phyloP scores from a whole-genome alignment of 208 protist species.

The Herpetomonas samuelpessoai region DNA sequence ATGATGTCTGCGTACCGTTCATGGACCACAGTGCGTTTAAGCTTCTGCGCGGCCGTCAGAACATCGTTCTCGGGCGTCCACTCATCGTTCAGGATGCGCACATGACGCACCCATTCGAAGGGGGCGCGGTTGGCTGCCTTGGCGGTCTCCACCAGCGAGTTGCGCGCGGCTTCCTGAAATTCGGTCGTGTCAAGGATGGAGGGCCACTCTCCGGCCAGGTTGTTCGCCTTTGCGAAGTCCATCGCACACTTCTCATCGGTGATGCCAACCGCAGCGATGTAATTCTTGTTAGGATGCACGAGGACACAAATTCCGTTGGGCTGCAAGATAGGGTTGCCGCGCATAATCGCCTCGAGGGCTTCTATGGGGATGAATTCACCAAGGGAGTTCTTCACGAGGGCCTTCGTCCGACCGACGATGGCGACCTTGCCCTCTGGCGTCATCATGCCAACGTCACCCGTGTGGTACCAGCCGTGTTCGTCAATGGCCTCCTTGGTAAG shows the following conservation, averaged over 20 bases:
- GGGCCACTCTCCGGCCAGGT: conserved; percentile 17
- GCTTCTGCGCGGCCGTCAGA: conserved; percentile 54
- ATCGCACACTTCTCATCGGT: conserved; percentile 19
- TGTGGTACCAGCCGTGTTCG: conserved; percentile 68
- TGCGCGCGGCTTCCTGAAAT: conserved; percentile 22
- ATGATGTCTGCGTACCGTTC: conserved; percentile 44
- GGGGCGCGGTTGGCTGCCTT: conserved; percentile 32
- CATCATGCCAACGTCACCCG: conserved; percentile 63
- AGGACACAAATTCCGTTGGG: conserved; percentile 51
- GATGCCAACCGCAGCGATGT: conserved; percentile 30
- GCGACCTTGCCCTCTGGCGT: conserved; percentile 27
- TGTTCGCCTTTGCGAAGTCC: conserved; percentile 14
- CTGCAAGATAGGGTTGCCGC: conserved; percentile 22
- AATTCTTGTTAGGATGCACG: conserved; percentile 31
- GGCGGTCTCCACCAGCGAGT: conserved; percentile 28
- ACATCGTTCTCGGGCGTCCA: conserved; percentile 65
- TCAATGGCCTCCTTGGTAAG: conserved; percentile 56
- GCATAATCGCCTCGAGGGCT: conserved; percentile 40
- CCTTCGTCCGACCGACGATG: conserved; percentile 76
- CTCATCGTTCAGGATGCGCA: conserved; percentile 31
- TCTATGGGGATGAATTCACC: conserved; percentile 84
- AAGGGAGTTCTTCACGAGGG: conserved; percentile 68
- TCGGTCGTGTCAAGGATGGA: conserved; percentile 17
- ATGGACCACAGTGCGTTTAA: conserved; percentile 46
- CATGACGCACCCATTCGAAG: conserved; percentile 37